Base-by-base conservation (phyloP, 371 early-diverging fungal genomes). In the Mortierella sp. region DNA sequence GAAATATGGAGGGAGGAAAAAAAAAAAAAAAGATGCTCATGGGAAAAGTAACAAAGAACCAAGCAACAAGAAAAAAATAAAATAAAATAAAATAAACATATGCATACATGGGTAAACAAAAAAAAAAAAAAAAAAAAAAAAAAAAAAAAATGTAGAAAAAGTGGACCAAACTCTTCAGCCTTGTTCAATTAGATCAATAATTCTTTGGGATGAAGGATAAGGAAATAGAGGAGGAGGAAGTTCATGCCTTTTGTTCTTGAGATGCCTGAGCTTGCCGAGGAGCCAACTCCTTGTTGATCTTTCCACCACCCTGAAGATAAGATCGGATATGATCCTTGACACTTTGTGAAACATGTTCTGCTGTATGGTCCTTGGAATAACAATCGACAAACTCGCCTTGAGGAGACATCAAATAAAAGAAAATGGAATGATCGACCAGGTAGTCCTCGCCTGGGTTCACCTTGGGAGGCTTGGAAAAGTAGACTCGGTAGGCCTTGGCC, bases 351-450 rank as follows among this genome's bases (percentile, higher is more conserved):
- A 93, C 91, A 52, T 86, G 83, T 30, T 86, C 83, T 0, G 91
- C 88, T 6, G 89, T 84, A 37, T 87, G 85, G 68, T 94, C 93
- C 74, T 91, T 92, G 18, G 96, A 96, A 76, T 93, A 98, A 56
- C 94, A 94, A 44, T 96, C 94, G 19, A 96, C 87, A 81, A 97
- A 98, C 70, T 90, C 83, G 61, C 98, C 98, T 48, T 95, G 88
- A 14, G 96, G 98, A 66, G 93, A 95, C 92, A 99, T 94, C 28
- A 99, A 84, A 74, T 97, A 99, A 70, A 97, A 95, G 85, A 97
- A 99, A 80, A 98, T 98, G 51, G 97, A 96, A 82, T 99, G 99
- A 70, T 99, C 99, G 9, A 99, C 98, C 44, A 99, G 80, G 69
- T 99, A 99, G 72, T 99, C 98, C 61, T 94, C 92, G 18, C 92